Base-by-base conservation (phyloP, 2,329 filamentous ascomycete species). In the Acrodontium crateriforme region DNA sequence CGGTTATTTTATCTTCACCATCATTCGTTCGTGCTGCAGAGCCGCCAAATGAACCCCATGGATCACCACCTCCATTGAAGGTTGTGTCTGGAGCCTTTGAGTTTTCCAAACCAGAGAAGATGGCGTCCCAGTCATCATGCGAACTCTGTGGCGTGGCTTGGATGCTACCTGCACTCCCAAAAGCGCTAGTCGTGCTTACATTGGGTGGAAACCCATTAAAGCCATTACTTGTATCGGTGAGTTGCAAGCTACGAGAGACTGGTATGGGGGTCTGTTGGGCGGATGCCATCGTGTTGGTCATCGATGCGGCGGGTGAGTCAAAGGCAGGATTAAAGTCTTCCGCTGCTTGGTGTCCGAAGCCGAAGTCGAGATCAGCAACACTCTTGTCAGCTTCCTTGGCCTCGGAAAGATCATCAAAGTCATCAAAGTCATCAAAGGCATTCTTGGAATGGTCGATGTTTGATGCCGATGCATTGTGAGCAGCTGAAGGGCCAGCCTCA, bases 101-200 rank as follows among this genome's bases (percentile, higher is more conserved):
- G 31, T 37, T 68, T 42, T 87, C 79, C 6, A 92, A 62, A 15
- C 77, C 76, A 2, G 81, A 78, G 57, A 95, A 95, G 30, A 95
- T 82, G 20, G 83, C 79, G 47, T 95, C 87, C 89, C 89, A 95
- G 52, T 95, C 87, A 42, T 91, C 79, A 18, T 59, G 54, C 2
- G 55, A 49, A 14, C 53, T 49, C 49, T 25, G 53, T 48, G 33
- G 58, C 50, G 24, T 53, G 48, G 29, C 60, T 50, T 30, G 57
- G 24, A 37, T 36, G 28, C 37, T 45, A 19, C 32, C 13, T 3
- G 18, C 25, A 22, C 21, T 27, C 23, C 18, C 18, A 24, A 43
- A 41, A 4, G 33, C 28, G 10, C 29, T 35, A 19, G 18, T 32
- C 8, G 33, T 34, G 16, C 36, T 32, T 3, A 19, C 26, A 25